Conservation (phyloP, 2,329 filamentous ascomycete species). For the Coniochaeta pulveracea region DNA sequence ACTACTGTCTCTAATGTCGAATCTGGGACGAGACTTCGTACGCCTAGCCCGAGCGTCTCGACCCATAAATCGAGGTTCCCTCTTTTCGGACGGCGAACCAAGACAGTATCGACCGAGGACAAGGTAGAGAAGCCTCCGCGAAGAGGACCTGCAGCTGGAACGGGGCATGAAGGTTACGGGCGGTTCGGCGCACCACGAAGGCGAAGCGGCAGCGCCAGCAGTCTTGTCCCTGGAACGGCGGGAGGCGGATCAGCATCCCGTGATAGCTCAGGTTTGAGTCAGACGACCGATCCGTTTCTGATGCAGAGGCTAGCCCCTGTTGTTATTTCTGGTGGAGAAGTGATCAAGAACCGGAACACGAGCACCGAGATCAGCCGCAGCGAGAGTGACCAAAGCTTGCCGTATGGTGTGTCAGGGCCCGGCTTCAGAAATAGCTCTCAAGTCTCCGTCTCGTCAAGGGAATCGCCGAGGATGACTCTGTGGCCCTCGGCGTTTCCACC, state of each 20-base stretch:
- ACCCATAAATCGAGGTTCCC: slow-evolving; percentile 58
- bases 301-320: slow-evolving; percentile 53
- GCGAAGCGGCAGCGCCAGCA: slow-evolving; percentile 49
- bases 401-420: slow-evolving; percentile 27
- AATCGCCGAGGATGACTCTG: slow-evolving; percentile 30
- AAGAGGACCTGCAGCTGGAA: slow-evolving; percentile 83
- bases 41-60: slow-evolving; percentile 44
- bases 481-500: slow-evolving; percentile 44
- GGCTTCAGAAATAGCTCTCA: slow-evolving; percentile 31
- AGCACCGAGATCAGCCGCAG: slow-evolving; percentile 34
- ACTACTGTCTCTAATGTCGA: too few species aligned
- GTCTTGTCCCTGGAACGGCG: slow-evolving; percentile 29
- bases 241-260: slow-evolving; percentile 36
- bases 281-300: slow-evolving; percentile 43
- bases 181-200: slow-evolving; percentile 49
- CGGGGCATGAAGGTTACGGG: slow-evolving; percentile 81
- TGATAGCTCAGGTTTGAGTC: slow-evolving; percentile 34
- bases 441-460: slow-evolving; percentile 26
- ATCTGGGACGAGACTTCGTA: too few species aligned
- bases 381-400: slow-evolving; percentile 37
- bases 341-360: slow-evolving; percentile 48
- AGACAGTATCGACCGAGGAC: slow-evolving; percentile 48
- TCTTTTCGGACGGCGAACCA: slow-evolving; percentile 65
- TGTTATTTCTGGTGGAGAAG: slow-evolving; percentile 51
- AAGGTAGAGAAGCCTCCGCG: slow-evolving; percentile 47